Percentiles rank a stretch among this genome's conserved stretches.
Evolutionary conservation across 148 eudicot species (phyloP).

Genomic region (Chenopodium berlandieri): DNA sequence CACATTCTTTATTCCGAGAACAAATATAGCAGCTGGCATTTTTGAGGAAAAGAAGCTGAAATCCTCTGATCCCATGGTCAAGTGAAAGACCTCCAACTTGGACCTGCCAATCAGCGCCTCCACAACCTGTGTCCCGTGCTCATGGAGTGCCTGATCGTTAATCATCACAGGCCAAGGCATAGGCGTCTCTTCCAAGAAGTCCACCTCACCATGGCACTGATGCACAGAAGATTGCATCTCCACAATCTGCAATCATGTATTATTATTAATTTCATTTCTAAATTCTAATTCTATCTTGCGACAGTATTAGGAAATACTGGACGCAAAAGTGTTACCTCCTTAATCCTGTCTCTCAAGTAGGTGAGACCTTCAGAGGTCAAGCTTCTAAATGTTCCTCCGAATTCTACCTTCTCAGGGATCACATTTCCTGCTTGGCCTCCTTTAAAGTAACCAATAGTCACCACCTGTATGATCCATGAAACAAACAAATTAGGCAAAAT

Average conservation of each 20-base stretch:
- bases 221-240: slow-evolving; percentile 61
- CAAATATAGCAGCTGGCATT: slow-evolving; percentile 57
- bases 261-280: too few relatives aligned
- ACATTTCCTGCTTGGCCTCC: slow-evolving; percentile 63
- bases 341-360: slow-evolving; percentile 50
- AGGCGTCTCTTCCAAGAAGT: slow-evolving; percentile 53
- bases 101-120: slow-evolving; percentile 46
- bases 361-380: slow-evolving; percentile 43
- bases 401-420: slow-evolving; percentile 57
- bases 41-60: slow-evolving; percentile 61
- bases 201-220: slow-evolving; percentile 50
- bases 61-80: slow-evolving; percentile 33
- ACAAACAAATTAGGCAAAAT: neutral
- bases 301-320: too few relatives aligned
- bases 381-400: slow-evolving; percentile 66
- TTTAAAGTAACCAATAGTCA: slow-evolving; percentile 49
- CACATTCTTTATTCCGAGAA: slow-evolving; percentile 47
- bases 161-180: slow-evolving; percentile 51
- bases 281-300: too few relatives aligned
- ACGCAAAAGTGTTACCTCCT: slow-evolving; percentile 28
- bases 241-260: slow-evolving; percentile 34
- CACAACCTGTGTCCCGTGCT: slow-evolving; percentile 52
- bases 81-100: slow-evolving; percentile 31
- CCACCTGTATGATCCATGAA: slow-evolving; percentile 41
- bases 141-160: slow-evolving; percentile 46